Evolutionary conservation across 257 asterid genomes (phyloP).

Genomic region (Apocynum venetum): DNA sequence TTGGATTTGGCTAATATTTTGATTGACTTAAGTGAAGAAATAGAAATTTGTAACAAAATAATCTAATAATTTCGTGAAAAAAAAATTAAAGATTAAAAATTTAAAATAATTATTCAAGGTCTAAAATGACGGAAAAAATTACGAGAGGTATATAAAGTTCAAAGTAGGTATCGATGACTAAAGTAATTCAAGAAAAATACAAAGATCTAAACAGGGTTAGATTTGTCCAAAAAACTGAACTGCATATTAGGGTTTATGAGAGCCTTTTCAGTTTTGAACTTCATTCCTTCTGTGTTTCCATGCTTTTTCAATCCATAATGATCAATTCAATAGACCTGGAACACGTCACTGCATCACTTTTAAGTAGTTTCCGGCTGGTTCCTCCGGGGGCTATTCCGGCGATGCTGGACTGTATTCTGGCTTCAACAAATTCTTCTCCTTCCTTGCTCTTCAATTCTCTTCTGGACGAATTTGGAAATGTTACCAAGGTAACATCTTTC

Average conservation of each 20-base stretch:
- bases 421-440: conserved; percentile 57
- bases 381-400: conserved; percentile 73
- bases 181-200: no score
- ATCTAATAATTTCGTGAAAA: no score
- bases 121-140: no score
- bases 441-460: conserved; percentile 50
- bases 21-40: no score
- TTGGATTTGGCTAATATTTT: no score
- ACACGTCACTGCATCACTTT: conserved; percentile 43
- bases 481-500: conserved; percentile 41
- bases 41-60: no score
- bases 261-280: neutral
- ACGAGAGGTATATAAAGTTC: no score
- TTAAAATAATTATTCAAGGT: no score
- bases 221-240: no score
- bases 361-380: conserved; percentile 62
- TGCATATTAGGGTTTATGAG: conserved; percentile 12
- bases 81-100: no score
- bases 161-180: no score
- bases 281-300: neutral
- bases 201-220: no score
- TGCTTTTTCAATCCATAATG: neutral
- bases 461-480: conserved; percentile 47
- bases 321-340: conserved; percentile 47
- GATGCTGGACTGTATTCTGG: conserved; percentile 69